Percentiles rank a stretch among this genome's conserved stretches.
Conservation (phyloP, 352 stramenopile species). For the Phytophthora sp. region DNA sequence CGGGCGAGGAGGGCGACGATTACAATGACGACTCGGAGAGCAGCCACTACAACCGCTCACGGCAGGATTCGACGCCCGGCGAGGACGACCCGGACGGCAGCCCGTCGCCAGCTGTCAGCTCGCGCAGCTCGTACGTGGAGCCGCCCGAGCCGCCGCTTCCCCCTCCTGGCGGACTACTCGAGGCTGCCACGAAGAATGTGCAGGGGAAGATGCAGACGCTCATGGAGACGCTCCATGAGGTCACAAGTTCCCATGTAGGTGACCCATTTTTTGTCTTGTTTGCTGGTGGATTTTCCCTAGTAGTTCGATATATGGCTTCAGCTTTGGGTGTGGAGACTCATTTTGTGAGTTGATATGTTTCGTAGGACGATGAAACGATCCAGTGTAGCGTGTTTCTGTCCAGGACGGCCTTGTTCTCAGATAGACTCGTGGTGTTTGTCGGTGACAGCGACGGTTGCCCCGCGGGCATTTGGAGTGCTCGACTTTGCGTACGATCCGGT, state of each 20-base stretch:
- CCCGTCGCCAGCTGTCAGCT: slow-evolving; percentile 43
- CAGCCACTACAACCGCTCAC: slow-evolving; percentile 47
- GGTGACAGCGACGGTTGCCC: slow-evolving; percentile 66
- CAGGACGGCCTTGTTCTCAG: slow-evolving; percentile 61
- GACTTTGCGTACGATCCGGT: slow-evolving; percentile 67
- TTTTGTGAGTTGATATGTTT: slow-evolving; percentile 25
- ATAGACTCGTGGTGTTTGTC: slow-evolving; percentile 70
- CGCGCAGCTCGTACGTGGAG: slow-evolving; percentile 58
- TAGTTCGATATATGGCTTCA: slow-evolving; percentile 25
- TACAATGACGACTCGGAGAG: slow-evolving; percentile 48
- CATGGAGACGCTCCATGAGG: slow-evolving; percentile 65
- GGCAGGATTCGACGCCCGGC: slow-evolving; percentile 43
- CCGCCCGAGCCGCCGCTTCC: slow-evolving; percentile 60
- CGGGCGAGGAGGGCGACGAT: slow-evolving; percentile 38
- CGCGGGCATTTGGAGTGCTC: slow-evolving; percentile 66
- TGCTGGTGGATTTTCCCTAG: no score
- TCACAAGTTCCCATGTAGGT: slow-evolving; percentile 58
- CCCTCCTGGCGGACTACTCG: slow-evolving; percentile 58
- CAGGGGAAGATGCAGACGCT: slow-evolving; percentile 76
- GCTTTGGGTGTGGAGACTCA: slow-evolving; percentile 1
- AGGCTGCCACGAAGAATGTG: slow-evolving; percentile 73
- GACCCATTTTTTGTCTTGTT: slow-evolving; percentile 6
- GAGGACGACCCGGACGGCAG: slow-evolving; percentile 45
- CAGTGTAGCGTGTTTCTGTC: slow-evolving; percentile 72
- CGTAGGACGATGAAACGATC: slow-evolving; percentile 61